These are phyloP conservation scores for Coelastrella sp. DNA, from an alignment of 139 green algal genomes.

Conservation along the genomic window DNA sequence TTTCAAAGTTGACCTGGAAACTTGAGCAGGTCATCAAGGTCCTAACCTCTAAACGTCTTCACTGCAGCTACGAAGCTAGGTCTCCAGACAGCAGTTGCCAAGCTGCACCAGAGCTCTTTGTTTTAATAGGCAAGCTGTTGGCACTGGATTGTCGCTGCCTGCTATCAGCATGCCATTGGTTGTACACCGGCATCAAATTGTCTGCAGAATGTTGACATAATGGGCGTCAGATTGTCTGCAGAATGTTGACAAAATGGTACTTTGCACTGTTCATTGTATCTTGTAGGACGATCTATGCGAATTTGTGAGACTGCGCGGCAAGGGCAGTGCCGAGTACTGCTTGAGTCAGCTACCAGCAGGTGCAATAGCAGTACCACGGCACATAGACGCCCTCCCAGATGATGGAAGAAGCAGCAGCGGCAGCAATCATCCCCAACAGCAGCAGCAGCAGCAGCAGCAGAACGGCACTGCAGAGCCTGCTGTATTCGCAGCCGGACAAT, in stretches of 20 bases:
- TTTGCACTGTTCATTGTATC: neutral
- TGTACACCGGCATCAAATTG: no score
- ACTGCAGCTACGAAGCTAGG: no score
- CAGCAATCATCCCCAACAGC: neutral
- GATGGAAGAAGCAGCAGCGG: slow-evolving; percentile 52
- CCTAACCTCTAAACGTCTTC: no score
- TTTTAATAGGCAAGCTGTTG: no score
- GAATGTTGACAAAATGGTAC: neutral
- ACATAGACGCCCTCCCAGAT: slow-evolving; percentile 67
- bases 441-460: neutral
- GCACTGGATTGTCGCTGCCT: no score
- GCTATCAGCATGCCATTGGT: no score
- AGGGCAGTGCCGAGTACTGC: slow-evolving; percentile 61
- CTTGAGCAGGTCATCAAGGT: no score
- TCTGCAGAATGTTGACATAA: neutral
- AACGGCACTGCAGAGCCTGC: neutral
- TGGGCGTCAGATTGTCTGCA: neutral
- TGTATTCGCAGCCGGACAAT: neutral
- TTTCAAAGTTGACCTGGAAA: no score
- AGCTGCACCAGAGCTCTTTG: no score
- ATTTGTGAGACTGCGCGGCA: slow-evolving; percentile 52
- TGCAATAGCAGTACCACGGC: slow-evolving; percentile 54
- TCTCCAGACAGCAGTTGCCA: no score
- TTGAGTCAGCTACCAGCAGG: slow-evolving; percentile 51
- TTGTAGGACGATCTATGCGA: slow-evolving; percentile 61